A percentile compares a stretch with the other conserved stretches of the same genome.
phyloP scores from a whole-genome alignment of 148 eudicot genomes.

The Nyssa sinensis region DNA sequence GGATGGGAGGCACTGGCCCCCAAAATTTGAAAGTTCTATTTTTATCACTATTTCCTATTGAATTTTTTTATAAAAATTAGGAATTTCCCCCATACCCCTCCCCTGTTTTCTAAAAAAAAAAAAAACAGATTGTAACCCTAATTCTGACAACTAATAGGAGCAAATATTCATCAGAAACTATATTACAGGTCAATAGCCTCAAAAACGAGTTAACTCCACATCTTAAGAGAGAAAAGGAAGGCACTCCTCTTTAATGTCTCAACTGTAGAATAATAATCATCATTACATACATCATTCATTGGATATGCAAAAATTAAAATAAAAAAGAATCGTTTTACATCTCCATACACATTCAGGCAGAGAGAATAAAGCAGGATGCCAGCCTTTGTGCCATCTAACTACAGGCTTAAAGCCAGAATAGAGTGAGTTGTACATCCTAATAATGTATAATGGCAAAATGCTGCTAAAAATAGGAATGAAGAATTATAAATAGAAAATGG shows the following conservation, averaged over 20 bases:
- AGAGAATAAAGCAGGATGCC: neutral
- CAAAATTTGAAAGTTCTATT: too few relatives aligned
- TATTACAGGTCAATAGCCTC: neutral
- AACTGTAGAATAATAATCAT: neutral
- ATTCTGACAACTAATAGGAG: neutral
- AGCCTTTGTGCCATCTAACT: neutral
- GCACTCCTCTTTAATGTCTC: neutral
- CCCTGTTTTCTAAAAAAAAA: too few relatives aligned
- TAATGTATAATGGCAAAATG: neutral
- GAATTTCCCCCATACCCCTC: too few relatives aligned
- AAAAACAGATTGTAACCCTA: neutral
- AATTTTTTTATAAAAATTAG: too few relatives aligned
- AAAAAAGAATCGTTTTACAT: neutral
- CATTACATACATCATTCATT: neutral
- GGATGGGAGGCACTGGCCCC: too few relatives aligned
- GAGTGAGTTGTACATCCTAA: neutral
- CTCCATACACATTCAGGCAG: constrained; percentile 3
- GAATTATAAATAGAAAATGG: neutral
- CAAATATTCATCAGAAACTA: neutral
- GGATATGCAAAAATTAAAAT: neutral
- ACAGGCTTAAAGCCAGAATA: neutral
- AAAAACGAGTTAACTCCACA: too few relatives aligned
- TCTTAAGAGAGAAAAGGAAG: neutral
- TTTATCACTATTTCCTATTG: too few relatives aligned
- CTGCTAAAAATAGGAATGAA: neutral